Percentiles rank a stretch among this genome's conserved stretches.
Conservation (phyloP, 768 basidiomycete genomes). For the Cystobasidiopsis lactophilus region DNA sequence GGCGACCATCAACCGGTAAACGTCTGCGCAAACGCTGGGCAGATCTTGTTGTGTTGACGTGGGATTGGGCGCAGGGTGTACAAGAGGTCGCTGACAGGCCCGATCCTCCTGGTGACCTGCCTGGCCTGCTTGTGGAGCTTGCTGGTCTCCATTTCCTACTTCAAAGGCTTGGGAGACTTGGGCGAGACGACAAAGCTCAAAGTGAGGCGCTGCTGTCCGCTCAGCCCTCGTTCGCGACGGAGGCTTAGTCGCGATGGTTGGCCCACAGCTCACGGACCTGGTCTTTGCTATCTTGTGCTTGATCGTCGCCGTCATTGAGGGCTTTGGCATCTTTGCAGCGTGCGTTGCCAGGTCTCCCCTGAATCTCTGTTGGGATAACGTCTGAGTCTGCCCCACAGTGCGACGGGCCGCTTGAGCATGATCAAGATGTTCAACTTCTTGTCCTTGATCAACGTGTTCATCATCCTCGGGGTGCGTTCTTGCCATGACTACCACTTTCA, state of each 20-base stretch:
- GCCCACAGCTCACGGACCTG: background rate
- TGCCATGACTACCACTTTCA: background rate
- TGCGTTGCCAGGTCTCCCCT: background rate
- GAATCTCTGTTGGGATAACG: background rate
- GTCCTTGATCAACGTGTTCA: background rate
- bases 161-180: background rate
- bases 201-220: background rate
- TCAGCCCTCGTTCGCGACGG: background rate
- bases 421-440: background rate
- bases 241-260: background rate
- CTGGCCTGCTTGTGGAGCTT: background rate
- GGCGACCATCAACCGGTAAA: too few relatives aligned
- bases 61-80: too few relatives aligned
- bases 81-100: too few relatives aligned
- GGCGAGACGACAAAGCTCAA: background rate
- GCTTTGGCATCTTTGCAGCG: background rate
- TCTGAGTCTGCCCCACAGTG: background rate
- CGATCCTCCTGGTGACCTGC: too few relatives aligned
- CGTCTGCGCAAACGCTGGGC: too few relatives aligned
- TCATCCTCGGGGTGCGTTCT: background rate
- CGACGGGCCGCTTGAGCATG: background rate
- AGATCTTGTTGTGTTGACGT: too few relatives aligned
- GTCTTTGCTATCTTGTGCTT: conserved; percentile 11
- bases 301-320: background rate
- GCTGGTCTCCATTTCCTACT: background rate